phyloP scores from a whole-genome alignment of 768 basidiomycete species.

The Calocera viscosa region DNA sequence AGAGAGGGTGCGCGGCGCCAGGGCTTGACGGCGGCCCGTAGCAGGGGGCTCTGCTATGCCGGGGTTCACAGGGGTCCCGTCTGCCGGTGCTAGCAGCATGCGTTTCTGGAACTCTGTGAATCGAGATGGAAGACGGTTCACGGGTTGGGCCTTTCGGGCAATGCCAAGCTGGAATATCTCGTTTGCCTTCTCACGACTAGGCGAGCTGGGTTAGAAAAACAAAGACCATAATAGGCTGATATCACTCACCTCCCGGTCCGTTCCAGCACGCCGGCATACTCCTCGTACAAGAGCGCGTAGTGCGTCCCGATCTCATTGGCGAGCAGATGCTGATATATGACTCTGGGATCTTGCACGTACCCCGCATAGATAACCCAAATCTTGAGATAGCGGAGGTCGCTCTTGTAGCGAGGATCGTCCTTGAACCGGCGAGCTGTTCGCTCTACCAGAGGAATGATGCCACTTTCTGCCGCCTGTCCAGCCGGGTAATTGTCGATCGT shows the following conservation, averaged over 20 bases:
- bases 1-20: constrained; percentile 20
- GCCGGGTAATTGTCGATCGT: constrained; percentile 73
- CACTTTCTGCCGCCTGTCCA: constrained; percentile 53
- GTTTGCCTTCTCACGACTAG: constrained; percentile 66
- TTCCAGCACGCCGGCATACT: constrained; percentile 75
- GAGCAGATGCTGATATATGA: constrained; percentile 78
- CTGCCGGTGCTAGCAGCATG: constrained; percentile 35
- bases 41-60: constrained; percentile 16
- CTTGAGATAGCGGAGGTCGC: constrained; percentile 78
- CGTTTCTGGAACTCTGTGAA: constrained; percentile 63
- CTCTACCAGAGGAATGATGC: constrained; percentile 69
- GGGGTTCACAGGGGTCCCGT: constrained; percentile 14
- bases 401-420: constrained; percentile 66
- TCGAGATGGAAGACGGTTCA: constrained; percentile 69
- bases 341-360: constrained; percentile 56
- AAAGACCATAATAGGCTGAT: neutral
- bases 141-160: constrained; percentile 62
- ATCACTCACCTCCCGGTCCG: constrained; percentile 55
- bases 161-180: constrained; percentile 72
- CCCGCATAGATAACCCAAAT: constrained; percentile 82
- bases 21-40: constrained; percentile 16
- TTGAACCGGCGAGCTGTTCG: constrained; percentile 72
- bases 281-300: constrained; percentile 75
- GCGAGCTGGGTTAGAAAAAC: neutral
- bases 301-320: constrained; percentile 80